These are phyloP conservation scores for Kluyveromyces aestuarii DNA, from an alignment of 805 yeast genomes.

Conservation along the genomic window DNA sequence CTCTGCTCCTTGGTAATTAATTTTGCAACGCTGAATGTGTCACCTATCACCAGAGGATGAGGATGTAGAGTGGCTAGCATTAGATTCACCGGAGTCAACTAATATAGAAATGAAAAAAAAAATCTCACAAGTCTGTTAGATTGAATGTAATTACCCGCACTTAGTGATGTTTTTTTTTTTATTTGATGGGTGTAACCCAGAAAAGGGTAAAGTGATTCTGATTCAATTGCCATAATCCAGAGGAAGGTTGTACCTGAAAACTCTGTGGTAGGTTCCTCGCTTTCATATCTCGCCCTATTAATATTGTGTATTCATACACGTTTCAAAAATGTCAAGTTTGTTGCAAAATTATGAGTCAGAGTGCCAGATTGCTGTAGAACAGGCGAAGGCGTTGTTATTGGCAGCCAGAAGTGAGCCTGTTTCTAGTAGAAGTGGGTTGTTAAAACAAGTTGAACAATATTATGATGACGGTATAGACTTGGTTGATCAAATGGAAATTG, in stretches of 20 bases:
- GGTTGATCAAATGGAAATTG: slow-evolving; percentile 80
- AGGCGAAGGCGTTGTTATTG: slow-evolving; percentile 13
- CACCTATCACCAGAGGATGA: too few relatives aligned
- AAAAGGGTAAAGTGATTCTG: neutral
- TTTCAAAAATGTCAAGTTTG: slow-evolving; percentile 17
- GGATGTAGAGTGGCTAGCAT: too few relatives aligned
- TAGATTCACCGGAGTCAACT: too few relatives aligned
- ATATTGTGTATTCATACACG: neutral
- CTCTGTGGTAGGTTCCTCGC: too few relatives aligned
- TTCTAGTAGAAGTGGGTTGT: slow-evolving; percentile 16
- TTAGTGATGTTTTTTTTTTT: neutral
- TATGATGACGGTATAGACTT: slow-evolving; percentile 40
- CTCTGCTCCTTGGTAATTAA: too few relatives aligned
- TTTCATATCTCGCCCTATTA: neutral
- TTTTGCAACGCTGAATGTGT: too few relatives aligned
- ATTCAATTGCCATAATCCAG: too few relatives aligned
- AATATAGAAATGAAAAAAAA: neutral
- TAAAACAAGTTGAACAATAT: slow-evolving; percentile 23
- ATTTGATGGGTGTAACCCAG: neutral
- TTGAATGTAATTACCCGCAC: neutral
- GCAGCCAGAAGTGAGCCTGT: slow-evolving; percentile 14
- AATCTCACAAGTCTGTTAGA: too few relatives aligned
- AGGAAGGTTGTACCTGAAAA: too few relatives aligned
- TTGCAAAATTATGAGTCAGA: slow-evolving; percentile 32
- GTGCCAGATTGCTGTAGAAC: slow-evolving; percentile 25